Evolutionary conservation across 768 basidiomycete genomes (phyloP), one percentile per base, ranked within the genome.

Genomic region (Atractiella rhizophila): DNA sequence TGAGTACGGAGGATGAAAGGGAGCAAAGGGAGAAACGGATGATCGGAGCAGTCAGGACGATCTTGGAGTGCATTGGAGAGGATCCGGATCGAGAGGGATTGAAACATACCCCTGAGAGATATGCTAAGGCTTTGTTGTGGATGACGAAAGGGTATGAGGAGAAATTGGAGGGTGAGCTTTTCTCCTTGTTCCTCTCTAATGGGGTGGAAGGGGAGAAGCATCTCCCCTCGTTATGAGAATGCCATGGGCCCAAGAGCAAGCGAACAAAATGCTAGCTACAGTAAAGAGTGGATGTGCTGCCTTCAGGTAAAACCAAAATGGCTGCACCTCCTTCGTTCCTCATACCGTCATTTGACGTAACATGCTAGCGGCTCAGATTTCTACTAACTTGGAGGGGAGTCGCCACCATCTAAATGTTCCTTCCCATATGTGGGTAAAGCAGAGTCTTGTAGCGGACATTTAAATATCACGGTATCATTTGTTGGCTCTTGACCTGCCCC

Each of bases 141-240:
- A 91, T 96, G 86, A 96, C 91, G 26, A 73, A 76, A 56, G 91
- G 91, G 9, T 98, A 98, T 60, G 91, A 96, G 58, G 86, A 96
- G 57, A 71, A 81, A 49, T 62, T 98, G 49, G 71, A 74, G 61
- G 81, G 85, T 83, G 40, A 39, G 57, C 48, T 25, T 35, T 45
- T 11, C 4, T n/a, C 16, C 34, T 9, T 23, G 11, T 20, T 35
- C 16, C 26, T 27, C 23, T 18, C 16, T 2, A n/a, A 2, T 4
- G 19, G n/a, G 33, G 16, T 39, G 29, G 7, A 23, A 35, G 9
- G 24, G 34, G 18, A 19, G 16, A 19, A 12, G 19, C 34, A 35
- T 35, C 8, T n/a, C 19, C 18, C 27, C n/a, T 16, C 10, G 4
- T 26, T 10, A 19, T 13, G 23, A 21, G 10, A 13, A 39, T 23